Evolutionary conservation across 345 rosid species (phyloP).

Genomic region (Citrus reticulata): DNA sequence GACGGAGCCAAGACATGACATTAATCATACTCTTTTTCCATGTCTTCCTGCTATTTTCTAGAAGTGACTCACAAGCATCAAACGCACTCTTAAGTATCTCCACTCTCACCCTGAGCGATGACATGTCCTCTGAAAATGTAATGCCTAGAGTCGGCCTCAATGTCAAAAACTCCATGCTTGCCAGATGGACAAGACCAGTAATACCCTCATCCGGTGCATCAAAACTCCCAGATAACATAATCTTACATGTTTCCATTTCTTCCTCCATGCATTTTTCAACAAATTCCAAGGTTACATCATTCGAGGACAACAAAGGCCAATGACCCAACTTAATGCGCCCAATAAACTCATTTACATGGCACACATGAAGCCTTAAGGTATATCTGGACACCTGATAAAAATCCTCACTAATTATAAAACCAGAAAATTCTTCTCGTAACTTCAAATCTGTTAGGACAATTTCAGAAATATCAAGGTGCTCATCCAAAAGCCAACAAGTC

Average conservation of each 20-base stretch:
- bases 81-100: slow-evolving; percentile 68
- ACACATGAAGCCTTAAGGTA: slow-evolving; percentile 60
- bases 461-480: slow-evolving; percentile 81
- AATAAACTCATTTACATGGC: slow-evolving; percentile 42
- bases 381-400: slow-evolving; percentile 37
- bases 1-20: slow-evolving; percentile 89
- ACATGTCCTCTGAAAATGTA: slow-evolving; percentile 30
- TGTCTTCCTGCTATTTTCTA: slow-evolving; percentile 57
- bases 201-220: slow-evolving; percentile 88
- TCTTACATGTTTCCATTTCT: slow-evolving; percentile 29
- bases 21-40: slow-evolving; percentile 94
- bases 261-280: slow-evolving; percentile 32
- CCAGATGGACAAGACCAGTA: slow-evolving; percentile 77
- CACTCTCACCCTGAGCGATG: slow-evolving; percentile 68
- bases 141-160: slow-evolving; percentile 51
- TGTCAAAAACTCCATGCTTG: slow-evolving; percentile 59
- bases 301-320: slow-evolving; percentile 71
- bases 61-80: slow-evolving; percentile 69
- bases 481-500: slow-evolving; percentile 40
- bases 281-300: slow-evolving; percentile 60
- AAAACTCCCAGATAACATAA: slow-evolving; percentile 65
- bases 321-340: slow-evolving; percentile 83
- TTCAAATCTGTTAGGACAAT: slow-evolving; percentile 54
- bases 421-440: slow-evolving; percentile 36
- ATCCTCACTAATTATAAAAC: slow-evolving; percentile 31